phyloP scores from a whole-genome alignment of 345 rosid genomes.

The Syzygium oleosum region DNA sequence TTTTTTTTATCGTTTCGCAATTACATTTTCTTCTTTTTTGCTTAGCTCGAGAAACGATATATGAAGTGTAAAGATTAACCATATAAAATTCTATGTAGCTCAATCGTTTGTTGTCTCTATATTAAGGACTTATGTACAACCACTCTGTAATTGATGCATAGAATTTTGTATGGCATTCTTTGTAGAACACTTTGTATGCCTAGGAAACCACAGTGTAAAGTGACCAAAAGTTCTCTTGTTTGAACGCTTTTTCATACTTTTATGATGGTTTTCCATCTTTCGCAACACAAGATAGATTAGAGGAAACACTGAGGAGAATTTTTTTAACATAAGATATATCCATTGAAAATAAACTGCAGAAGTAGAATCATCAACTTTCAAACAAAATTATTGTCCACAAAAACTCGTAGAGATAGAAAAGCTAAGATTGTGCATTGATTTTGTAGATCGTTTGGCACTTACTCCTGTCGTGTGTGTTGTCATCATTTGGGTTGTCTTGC shows the following conservation, averaged over 20 bases:
- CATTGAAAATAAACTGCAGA: neutral
- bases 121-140: neutral
- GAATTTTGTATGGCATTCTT: neutral
- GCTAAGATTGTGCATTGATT: neutral
- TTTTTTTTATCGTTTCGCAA: neutral
- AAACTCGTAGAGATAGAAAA: neutral
- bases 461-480: accelerated
- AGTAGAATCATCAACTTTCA: neutral
- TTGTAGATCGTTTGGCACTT: neutral
- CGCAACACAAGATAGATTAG: neutral
- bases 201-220: neutral
- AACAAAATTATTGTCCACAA: neutral
- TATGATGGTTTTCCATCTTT: neutral
- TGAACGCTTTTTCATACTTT: neutral
- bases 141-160: neutral
- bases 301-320: too few relatives aligned
- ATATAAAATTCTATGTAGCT: neutral
- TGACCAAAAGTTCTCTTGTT: neutral
- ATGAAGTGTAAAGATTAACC: neutral
- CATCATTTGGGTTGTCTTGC: neutral
- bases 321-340: neutral
- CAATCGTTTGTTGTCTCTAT: neutral
- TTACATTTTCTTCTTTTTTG: neutral
- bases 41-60: neutral
- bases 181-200: neutral